Conservation (phyloP, 106 monocot genomes). For the Dendrobium officinale region DNA sequence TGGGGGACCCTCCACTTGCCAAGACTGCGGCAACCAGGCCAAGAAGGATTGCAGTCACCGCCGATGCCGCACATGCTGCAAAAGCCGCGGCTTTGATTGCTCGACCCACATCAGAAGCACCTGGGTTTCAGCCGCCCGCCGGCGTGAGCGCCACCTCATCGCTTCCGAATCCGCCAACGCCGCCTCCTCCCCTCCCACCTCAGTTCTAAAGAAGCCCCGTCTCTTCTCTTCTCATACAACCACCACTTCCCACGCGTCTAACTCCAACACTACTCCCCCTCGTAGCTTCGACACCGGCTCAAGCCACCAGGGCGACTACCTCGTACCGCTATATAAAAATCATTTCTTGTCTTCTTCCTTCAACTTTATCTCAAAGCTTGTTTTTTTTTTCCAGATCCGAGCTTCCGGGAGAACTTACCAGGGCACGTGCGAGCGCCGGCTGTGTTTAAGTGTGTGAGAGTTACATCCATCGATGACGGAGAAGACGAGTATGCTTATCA, state of each 20-base stretch:
- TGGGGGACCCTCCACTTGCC: conserved; percentile 26
- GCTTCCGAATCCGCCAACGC: conserved; percentile 10
- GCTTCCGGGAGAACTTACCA: conserved; percentile 31
- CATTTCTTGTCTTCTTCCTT: background rate
- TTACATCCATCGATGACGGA: conserved; percentile 79
- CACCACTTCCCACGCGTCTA: conserved; percentile 48
- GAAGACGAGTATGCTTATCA: conserved; percentile 83
- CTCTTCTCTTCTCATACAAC: conserved; percentile 32
- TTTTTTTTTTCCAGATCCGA: conserved; percentile 16
- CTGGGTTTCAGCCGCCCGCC: conserved; percentile 71
- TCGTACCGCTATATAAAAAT: background rate
- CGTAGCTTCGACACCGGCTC: conserved; percentile 54
- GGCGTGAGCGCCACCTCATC: conserved; percentile 50
- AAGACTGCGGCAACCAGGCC: conserved; percentile 85
- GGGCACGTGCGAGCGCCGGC: conserved; percentile 65
- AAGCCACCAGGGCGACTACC: conserved; percentile 32
- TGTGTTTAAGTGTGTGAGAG: conserved; percentile 74
- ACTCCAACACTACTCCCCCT: conserved; percentile 39
- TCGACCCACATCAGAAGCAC: conserved; percentile 79
- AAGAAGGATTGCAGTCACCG: conserved; percentile 73
- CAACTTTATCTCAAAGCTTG: background rate
- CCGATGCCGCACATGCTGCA: conserved; percentile 78
- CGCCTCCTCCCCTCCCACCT: conserved; percentile 24
- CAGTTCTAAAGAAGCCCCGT: conserved; percentile 44
- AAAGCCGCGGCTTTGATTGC: conserved; percentile 58